Base-by-base conservation (phyloP, 2,329 filamentous ascomycete genomes). In the Penicillium oxalicum region DNA sequence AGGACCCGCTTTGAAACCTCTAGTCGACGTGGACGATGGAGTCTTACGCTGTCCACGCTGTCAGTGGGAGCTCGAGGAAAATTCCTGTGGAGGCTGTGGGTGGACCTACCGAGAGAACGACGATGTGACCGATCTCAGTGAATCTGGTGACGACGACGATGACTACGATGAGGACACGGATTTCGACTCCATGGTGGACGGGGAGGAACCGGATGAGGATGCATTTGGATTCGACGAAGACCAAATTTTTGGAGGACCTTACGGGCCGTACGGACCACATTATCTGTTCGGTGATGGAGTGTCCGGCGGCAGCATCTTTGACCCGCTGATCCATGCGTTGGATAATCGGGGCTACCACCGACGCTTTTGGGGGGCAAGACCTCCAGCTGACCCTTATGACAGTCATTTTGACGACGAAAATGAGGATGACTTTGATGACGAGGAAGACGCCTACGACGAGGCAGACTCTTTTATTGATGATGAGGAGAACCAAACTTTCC, bases 1-100 rank as follows among this genome's bases (percentile, higher is more conserved):
- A 35, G 29, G 35, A 4, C 57, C 54, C n/a, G 44, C 52, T 50
- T 70, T 34, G 49, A 68, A 56, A 57, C 68, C 78, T 9, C 69
- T 82, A 33, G 69, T 74, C 40, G 82, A 85, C 55, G 68, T 76
- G 32, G 75, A 76, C 60, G 83, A 86, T 61, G 77, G 78, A 32
- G 76, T 86, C 13, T 69, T 78, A 47, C 76, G 83, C 54, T 87
- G 84, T 62, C 82, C 82, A 1, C 54, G 69, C 2, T 87, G 84
- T 64, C 67, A 74, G 7, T 80, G 78, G 75, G 84, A 87, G 63
- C 70, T 86, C 40, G 80, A 82, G 60, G 80, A 82, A 48, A 46
- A 57, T 56, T 64, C 58, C 3, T 87, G 83, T 57, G 53, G 61
- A 24, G 69, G 73, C 18, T 87, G 83, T 49, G 75, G 77, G 29